phyloP scores from a whole-genome alignment of 108 stramenopile species.

The Fragilariopsis cylindrus region DNA sequence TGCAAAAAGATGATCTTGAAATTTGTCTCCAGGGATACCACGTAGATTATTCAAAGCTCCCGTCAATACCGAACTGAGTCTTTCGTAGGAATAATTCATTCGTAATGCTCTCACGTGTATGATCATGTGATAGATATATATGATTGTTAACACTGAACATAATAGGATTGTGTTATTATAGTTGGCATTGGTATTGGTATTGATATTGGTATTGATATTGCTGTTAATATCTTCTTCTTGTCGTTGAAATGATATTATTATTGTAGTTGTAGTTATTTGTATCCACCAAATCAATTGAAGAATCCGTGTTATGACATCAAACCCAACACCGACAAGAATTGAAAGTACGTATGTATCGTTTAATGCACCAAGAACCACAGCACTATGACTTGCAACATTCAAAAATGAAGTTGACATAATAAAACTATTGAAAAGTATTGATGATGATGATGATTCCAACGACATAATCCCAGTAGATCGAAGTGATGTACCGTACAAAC shows the following conservation, averaged over 20 bases:
- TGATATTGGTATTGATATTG: neutral
- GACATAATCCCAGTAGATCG: neutral
- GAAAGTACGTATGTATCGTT: conserved; percentile 10
- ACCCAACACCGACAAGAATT: conserved; percentile 15
- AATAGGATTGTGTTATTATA: neutral
- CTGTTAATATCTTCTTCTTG: neutral
- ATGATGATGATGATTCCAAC: neutral
- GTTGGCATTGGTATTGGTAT: neutral
- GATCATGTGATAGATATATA: conserved; percentile 10
- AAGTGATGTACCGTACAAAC: neutral
- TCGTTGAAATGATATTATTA: too few relatives aligned
- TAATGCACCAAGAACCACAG: conserved; percentile 13
- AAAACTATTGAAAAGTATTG: neutral
- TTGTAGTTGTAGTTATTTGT: neutral
- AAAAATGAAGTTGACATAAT: neutral
- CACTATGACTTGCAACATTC: conserved; percentile 1
- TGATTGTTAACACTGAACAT: neutral
- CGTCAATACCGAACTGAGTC: neutral
- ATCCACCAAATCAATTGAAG: conserved; percentile 6
- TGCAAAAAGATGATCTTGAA: conserved; percentile 5
- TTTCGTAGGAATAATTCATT: neutral
- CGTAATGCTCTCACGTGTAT: conserved; percentile 11
- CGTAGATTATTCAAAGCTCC: conserved; percentile 4
- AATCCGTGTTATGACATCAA: conserved; percentile 12
- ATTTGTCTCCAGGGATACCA: conserved; percentile 1